Conservation (phyloP, 1,284 basidiomycete genomes). For the Cutaneotrichosporon daszewskae region DNA sequence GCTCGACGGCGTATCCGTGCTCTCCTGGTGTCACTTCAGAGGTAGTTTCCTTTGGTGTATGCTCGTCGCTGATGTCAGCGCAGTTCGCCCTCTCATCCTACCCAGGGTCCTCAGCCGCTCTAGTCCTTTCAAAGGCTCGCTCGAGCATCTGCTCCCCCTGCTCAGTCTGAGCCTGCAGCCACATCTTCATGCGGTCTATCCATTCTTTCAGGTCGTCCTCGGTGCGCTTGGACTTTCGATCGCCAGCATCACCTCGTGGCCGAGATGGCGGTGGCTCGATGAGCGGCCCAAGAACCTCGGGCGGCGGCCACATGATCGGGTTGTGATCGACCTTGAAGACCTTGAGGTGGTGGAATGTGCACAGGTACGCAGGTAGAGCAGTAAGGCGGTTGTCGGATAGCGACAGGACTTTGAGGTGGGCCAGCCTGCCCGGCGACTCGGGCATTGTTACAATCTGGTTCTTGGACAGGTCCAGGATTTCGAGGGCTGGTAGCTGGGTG, state of each 20-base stretch:
- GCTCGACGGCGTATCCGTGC: too few relatives aligned
- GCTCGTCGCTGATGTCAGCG: too few relatives aligned
- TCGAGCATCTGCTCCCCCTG: constrained; percentile 3
- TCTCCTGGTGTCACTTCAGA: too few relatives aligned
- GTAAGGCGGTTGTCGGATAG: constrained; percentile 79
- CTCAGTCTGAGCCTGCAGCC: constrained; percentile 46
- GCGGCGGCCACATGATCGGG: constrained; percentile 79
- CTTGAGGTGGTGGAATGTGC: constrained; percentile 65
- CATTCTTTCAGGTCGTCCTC: constrained; percentile 63
- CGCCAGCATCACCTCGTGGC: constrained; percentile 4
- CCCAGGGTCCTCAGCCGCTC: background rate
- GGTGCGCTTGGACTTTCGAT: constrained; percentile 17
- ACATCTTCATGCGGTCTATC: constrained; percentile 65
- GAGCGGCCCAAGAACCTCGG: constrained; percentile 10
- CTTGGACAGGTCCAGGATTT: constrained; percentile 89
- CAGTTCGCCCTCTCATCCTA: background rate
- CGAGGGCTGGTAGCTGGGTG: constrained; percentile 75
- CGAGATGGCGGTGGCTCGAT: background rate
- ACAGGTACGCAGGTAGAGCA: constrained; percentile 71
- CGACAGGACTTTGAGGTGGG: constrained; percentile 80
- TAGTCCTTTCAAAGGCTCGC: too few relatives aligned
- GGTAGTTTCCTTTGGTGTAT: too few relatives aligned
- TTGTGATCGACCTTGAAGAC: constrained; percentile 86
- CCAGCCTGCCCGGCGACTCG: constrained; percentile 68
- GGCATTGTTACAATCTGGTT: constrained; percentile 85